Evolutionary conservation across 2,329 filamentous ascomycete genomes (phyloP), one percentile per base, ranked within the genome.

Genomic region (Cryphonectria nitschkei): DNA sequence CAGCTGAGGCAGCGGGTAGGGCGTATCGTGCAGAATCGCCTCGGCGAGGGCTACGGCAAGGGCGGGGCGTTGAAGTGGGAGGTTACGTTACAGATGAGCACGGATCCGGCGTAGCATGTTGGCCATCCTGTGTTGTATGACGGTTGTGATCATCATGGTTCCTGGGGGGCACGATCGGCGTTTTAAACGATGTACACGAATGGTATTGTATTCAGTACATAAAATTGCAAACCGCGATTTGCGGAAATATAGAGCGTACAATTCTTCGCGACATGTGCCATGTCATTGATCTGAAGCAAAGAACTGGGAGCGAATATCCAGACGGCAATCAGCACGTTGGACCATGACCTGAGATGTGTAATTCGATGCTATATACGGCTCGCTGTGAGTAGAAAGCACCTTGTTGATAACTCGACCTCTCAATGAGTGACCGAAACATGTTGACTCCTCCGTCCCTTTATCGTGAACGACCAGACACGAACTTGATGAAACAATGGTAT

Each of bases 61-160:
- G 92, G 92, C 5, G 90, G 88, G 19, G 92, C 90, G 52, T 86
- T 96, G 78, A 91, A 90, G 76, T 99, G 96, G 96, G 96, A 99
- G 82, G 93, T 98, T 19, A 97, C 93, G 63, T 86, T 97, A 67
- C 94, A 98, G 82, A 90, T 94, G 78, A 90, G 81, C 68, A 81
- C 81, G 7, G 81, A 82, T 65, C 72, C 75, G 41, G 75, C 72
- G 46, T 73, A 68, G 67, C 29, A 56, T 19, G 39, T 29, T n/a
- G 46, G 52, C 4, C 14, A 14, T 62, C 16, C 4, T 34, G 56
- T 62, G n/a, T 61, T 39, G 58, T 61, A 39, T 34, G 29, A 61
- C 58, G 3, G 58, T 19, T 61, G 32, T 61, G 34, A 22, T 39
- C 22, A 61, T 39, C 32, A 39, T n/a, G 19, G 1, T 46, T 6